Percentiles rank a stretch among this genome's conserved stretches.
Conservation (phyloP, 768 basidiomycete species). For the Cyclocybe cylindracea region DNA sequence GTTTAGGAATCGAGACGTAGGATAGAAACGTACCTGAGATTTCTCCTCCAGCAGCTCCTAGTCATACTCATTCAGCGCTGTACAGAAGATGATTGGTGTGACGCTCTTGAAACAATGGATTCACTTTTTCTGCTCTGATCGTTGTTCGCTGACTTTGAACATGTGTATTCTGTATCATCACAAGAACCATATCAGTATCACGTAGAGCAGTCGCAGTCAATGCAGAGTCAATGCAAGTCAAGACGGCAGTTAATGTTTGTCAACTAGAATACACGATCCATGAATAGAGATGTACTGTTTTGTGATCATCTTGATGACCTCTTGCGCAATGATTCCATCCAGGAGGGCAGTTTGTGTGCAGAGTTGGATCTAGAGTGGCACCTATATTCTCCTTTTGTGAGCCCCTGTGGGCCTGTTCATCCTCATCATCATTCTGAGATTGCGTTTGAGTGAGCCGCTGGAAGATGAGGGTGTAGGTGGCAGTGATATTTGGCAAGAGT, state of each 20-base stretch:
- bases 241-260: too few relatives aligned
- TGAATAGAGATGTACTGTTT: constrained; percentile 92
- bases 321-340: constrained; percentile 93
- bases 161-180: constrained; percentile 51
- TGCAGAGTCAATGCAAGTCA: background rate
- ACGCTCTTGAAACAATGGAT: constrained; percentile 59
- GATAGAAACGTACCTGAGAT: constrained; percentile 48
- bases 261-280: constrained; percentile 79
- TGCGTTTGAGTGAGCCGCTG: too few relatives aligned
- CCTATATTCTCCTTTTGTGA: too few relatives aligned
- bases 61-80: constrained; percentile 74
- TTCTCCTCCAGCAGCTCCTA: constrained; percentile 69
- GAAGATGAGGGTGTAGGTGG: too few relatives aligned
- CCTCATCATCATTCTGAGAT: too few relatives aligned
- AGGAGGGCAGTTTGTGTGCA: constrained; percentile 90
- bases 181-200: background rate
- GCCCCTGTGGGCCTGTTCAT: too few relatives aligned
- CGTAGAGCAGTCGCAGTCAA: background rate
- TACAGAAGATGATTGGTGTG: constrained; percentile 72
- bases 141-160: constrained; percentile 81
- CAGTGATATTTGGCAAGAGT: too few relatives aligned
- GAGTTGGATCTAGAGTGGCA: too few relatives aligned
- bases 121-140: constrained; percentile 82
- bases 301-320: constrained; percentile 96
- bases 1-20: background rate